A percentile compares a stretch with the other conserved stretches of the same genome.
Conservation (phyloP, 2,329 filamentous ascomycete genomes). For the Colletotrichum horii region DNA sequence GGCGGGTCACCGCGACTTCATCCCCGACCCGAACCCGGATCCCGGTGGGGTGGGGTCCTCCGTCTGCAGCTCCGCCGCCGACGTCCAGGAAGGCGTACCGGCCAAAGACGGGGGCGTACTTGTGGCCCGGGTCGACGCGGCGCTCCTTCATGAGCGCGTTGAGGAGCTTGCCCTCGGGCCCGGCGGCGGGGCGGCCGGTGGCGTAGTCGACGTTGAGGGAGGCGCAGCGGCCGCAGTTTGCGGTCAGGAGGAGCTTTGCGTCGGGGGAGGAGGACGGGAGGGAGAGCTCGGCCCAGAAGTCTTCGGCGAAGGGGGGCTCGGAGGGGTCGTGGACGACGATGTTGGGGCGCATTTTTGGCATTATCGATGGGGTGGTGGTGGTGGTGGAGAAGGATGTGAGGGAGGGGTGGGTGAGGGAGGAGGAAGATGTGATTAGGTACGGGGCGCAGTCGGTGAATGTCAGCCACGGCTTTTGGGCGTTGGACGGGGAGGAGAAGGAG, state of each 20-base stretch:
- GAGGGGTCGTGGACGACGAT: slow-evolving; percentile 70
- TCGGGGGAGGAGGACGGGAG: slow-evolving; percentile 32
- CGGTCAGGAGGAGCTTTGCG: slow-evolving; percentile 62
- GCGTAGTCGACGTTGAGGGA: slow-evolving; percentile 76
- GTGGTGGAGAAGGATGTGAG: slow-evolving; percentile 50
- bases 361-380: slow-evolving; percentile 43
- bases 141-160: slow-evolving; percentile 75
- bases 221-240: slow-evolving; percentile 72
- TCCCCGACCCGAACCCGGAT: slow-evolving; percentile 58
- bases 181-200: slow-evolving; percentile 63
- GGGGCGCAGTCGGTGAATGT: slow-evolving; percentile 79
- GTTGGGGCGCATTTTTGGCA: slow-evolving; percentile 76
- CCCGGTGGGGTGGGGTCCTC: slow-evolving; percentile 13
- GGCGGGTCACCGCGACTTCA: slow-evolving; percentile 55
- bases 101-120: slow-evolving; percentile 75
- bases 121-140: slow-evolving; percentile 71
- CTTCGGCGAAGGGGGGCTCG: slow-evolving; percentile 68
- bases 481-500: background rate
- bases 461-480: slow-evolving; percentile 45
- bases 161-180: slow-evolving; percentile 64
- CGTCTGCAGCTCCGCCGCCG: background rate
- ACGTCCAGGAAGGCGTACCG: slow-evolving; percentile 68
- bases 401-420: slow-evolving; percentile 71
- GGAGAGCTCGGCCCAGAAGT: slow-evolving; percentile 71
- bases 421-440: slow-evolving; percentile 73